Base-by-base conservation (phyloP, 1,284 basidiomycete species). In the Rhodofomes roseus region DNA sequence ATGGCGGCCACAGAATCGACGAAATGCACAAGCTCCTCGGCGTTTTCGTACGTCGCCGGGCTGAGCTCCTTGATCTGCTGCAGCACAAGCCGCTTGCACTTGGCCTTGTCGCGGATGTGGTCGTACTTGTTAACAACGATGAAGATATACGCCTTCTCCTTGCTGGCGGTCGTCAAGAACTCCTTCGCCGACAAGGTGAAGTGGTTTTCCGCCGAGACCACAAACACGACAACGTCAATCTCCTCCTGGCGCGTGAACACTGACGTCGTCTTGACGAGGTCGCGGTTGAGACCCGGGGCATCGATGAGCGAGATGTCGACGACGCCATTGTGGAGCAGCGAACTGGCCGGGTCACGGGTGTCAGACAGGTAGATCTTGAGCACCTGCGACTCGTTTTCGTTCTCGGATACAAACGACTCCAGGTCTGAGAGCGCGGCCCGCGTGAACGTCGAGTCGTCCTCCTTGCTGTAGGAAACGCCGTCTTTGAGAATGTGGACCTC, bases 81-180 rank as follows among this genome's bases (percentile, higher is more conserved):
- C 52, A 98, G 84, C 51, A 99, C 93, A 23, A 90, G 77, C 53
- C 92, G 84, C 68, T 87, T 86, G 76, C 96, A 99, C 76, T 95
- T 93, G 54, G 92, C 92, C 80, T 98, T 98, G 82, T 98, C 93
- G 70, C 87, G 85, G 76, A 99, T 98, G 71, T 93, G 90, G 70
- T 95, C 95, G 72, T 90, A 99, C 75, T 98, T 96, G 84, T 99
- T 99, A 71, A 99, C 96, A 53, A 99, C 97, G 69, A 99, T 92
- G 79, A 99, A 99, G 40, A 99, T 81, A 73, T 97, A 97, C 0
- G 96, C 95, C 80, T 99, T 99, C 78, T 99, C 97, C 70, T 95
- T 92, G 75, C 91, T 92, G 1, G 97, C 96, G 68, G 89, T 95
- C 80, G 81, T 86, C 48, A 99, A 82, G 79, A 99, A 99, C 75